Base-by-base conservation (phyloP, 129 eudicot genomes). In the Centrapalus pauciflorus region DNA sequence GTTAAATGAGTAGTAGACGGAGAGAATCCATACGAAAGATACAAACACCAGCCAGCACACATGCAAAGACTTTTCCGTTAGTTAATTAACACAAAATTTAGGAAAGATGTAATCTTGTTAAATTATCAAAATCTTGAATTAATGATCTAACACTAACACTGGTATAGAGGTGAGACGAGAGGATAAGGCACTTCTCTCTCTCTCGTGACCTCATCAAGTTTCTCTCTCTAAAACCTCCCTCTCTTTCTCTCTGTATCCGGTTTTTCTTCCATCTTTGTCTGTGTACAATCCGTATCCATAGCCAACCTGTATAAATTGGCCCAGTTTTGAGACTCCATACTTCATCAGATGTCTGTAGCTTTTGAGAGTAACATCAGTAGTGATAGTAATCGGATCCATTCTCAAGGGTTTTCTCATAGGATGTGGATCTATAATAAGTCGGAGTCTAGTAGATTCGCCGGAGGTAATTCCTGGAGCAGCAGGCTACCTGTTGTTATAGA, bases 141-240 rank as follows among this genome's bases (percentile, higher is more conserved):
- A 60, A 55, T 61, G 35, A 37, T 50, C 10, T n/a, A n/a, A n/a
- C n/a, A n/a, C 12, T 45, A 23, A 4, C 11, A 26, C 11, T 4
- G 46, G 45, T 30, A 32, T n/a, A 30, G 32, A 33, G 73, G 21
- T 30, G 9, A 14, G 57, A 63, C 3, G 56, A 81, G 67, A 80
- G 84, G 94, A 82, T 86, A 86, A 86, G 85, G 85, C 83, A 23
- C 65, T 61, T 69, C 59, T 77, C 82, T 35, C 65, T 79, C 67
- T 46, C 26, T 51, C 46, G 40, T 37, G 60, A 48, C 63, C 49
- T 21, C 46, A 41, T 28, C 52, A 61, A 7, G 45, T 34, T 16
- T 56, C 64, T 60, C 59, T 50, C 70, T 51, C 64, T 67, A 67
- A 67, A 67, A 30, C 60, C 52, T 13, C 64, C 7, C 9, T 21